Evolutionary conservation across 2,329 filamentous ascomycete genomes (phyloP), one percentile per base, ranked within the genome.

Genomic region (Fusarium austroafricanum): DNA sequence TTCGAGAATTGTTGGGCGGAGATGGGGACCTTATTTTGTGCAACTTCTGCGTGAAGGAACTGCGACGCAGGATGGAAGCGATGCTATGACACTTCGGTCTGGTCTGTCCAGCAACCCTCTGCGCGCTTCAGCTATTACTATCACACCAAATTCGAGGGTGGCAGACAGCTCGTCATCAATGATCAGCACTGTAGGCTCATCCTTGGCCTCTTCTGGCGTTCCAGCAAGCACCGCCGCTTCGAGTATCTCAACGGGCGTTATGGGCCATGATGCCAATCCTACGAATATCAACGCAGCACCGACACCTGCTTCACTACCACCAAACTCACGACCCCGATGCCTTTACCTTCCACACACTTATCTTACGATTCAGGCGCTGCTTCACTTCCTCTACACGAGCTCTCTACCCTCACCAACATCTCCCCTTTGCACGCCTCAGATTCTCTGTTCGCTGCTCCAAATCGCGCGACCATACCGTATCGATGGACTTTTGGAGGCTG

Each of bases 11-110:
- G 86, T 98, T 17, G 91, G 92, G 11, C 88, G 93, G 28, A 86
- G 96, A 75, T 99, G 96, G 96, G 96, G 96, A 0, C 93, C 94
- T 1, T 97, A 97, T 77, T 98, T 99, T 80, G 93, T 97, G 56
- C 93, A 97, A 76, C 85, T 99, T 3, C 84, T 98, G 11, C 89
- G 92, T 28, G 94, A 97, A 78, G 93, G 92, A 6, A 89, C 92
- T 3, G 85, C 89, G 2, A 89, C 88, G 14, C 86, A 90, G 58
- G 90, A 92, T 53, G 92, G 90, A 3, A 87, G 89, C 55, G 94
- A 97, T 71, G 87, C 90, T 1, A 86, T 89, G 28, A 96, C 93
- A 1, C 80, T 97, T 31, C 87, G 93, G 45, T 90, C 92, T 3
- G 84, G 85, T 5, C 80, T 87, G 43, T 82, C 83, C 23, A 82